These are phyloP conservation scores for Gossypium ekmanianum DNA, from an alignment of 345 rosid genomes.

Conservation along the genomic window DNA sequence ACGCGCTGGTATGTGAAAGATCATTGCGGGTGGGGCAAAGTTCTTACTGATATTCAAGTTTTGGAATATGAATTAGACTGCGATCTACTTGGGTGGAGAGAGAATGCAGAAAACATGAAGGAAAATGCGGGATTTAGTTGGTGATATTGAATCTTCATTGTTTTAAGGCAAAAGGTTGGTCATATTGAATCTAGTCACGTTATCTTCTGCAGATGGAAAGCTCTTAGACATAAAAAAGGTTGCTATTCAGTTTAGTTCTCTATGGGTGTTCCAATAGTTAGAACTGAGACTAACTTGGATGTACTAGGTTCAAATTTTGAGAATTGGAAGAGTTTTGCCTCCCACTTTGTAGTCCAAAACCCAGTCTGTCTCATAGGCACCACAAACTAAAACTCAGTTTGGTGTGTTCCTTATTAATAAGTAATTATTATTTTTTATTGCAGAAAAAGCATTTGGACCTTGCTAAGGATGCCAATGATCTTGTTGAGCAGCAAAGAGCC, in stretches of 20 bases:
- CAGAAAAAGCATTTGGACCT: conserved; percentile 91
- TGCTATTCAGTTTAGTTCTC: background rate
- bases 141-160: background rate
- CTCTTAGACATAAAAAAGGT: background rate
- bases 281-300: background rate
- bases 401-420: background rate
- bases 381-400: background rate
- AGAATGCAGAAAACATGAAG: background rate
- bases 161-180: background rate
- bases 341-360: background rate
- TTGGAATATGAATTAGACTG: background rate
- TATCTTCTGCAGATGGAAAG: background rate
- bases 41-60: background rate
- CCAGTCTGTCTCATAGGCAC: background rate
- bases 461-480: conserved; percentile 62
- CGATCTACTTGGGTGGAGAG: background rate
- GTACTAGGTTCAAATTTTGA: background rate
- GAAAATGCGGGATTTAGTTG: background rate
- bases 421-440: background rate
- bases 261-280: background rate
- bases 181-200: background rate
- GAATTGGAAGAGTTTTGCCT: background rate
- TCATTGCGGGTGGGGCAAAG: background rate
- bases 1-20: background rate
- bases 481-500: conserved; percentile 91